phyloP scores from a whole-genome alignment of 1,139 yeast species.

The Diutina neorugosa region DNA sequence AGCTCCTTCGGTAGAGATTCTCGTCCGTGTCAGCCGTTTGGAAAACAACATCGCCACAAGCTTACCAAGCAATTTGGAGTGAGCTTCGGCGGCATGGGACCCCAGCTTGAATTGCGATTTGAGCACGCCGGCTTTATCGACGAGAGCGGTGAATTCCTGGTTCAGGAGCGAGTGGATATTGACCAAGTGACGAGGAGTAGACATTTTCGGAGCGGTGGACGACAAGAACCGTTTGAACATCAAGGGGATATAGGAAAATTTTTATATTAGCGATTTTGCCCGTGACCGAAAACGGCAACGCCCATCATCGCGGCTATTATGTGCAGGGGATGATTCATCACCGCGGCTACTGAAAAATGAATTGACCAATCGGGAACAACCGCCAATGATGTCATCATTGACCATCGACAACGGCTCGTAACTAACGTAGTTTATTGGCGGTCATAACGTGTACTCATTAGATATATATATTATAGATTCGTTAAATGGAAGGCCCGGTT shows the following conservation, averaged over 20 bases:
- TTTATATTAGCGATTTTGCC: neutral
- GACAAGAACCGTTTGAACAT: conserved; percentile 9
- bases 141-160: conserved; percentile 55
- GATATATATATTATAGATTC: too few species aligned
- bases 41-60: conserved; percentile 74
- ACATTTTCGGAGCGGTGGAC: conserved; percentile 6
- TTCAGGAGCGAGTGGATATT: conserved; percentile 67
- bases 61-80: conserved; percentile 59
- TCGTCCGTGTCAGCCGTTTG: conserved; percentile 89
- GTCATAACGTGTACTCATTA: too few species aligned
- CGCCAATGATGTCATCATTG: neutral
- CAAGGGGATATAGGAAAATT: neutral
- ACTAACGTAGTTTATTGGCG: too few species aligned
- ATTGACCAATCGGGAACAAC: neutral
- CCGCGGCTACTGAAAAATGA: neutral
- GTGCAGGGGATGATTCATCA: neutral
- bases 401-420: too few species aligned
- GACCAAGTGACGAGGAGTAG: conserved; percentile 49
- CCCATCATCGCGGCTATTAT: conserved; percentile 1
- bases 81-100: conserved; percentile 30
- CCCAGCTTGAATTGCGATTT: conserved; percentile 46
- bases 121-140: conserved; percentile 52
- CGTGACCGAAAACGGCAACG: neutral
- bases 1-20: conserved; percentile 93
- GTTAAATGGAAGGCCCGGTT: too few species aligned